A percentile compares a stretch with the other conserved stretches of the same genome.
These are phyloP conservation scores for Brassica cretica DNA, from an alignment of 345 rosid genomes.

Conservation along the genomic window DNA sequence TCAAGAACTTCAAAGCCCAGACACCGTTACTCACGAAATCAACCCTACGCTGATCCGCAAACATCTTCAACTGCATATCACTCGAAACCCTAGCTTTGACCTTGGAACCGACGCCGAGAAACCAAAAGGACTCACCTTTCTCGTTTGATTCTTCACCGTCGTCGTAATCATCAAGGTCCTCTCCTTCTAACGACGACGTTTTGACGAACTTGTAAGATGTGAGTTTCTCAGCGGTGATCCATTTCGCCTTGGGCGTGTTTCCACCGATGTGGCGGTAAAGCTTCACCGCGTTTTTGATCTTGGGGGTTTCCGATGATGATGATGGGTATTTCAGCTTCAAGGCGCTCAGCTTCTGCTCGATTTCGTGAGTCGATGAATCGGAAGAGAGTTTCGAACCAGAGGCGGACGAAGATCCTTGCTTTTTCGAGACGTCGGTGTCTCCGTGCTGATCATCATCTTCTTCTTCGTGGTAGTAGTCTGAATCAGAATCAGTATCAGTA, in stretches of 20 bases:
- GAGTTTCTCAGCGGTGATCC: conserved; percentile 65
- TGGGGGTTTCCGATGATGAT: conserved; percentile 31
- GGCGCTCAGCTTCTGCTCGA: conserved; percentile 65
- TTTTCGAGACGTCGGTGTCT: conserved; percentile 28
- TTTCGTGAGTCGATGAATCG: conserved; percentile 40
- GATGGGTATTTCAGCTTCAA: conserved; percentile 55
- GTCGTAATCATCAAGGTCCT: conserved; percentile 42
- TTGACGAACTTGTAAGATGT: conserved; percentile 58
- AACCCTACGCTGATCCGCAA: conserved; percentile 74
- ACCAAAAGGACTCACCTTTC: conserved; percentile 54
- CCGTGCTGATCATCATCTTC: conserved; percentile 45
- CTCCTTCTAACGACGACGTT: conserved; percentile 34
- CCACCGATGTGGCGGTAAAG: conserved; percentile 85
- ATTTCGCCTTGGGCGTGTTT: conserved; percentile 78
- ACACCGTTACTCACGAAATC: conserved; percentile 78
- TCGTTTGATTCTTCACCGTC: conserved; percentile 42
- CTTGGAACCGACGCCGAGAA: conserved; percentile 68
- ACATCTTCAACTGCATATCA: conserved; percentile 86
- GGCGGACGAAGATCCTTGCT: conserved; percentile 39
- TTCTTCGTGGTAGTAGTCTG: conserved; percentile 40
- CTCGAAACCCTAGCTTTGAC: conserved; percentile 67
- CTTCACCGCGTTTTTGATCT: conserved; percentile 60
- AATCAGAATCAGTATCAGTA: conserved; percentile 42
- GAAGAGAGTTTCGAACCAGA: conserved; percentile 32
- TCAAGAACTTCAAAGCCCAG: conserved; percentile 84